Evolutionary conservation across 2,329 filamentous ascomycete species (phyloP).

Genomic region (Pleurostoma richardsiae): DNA sequence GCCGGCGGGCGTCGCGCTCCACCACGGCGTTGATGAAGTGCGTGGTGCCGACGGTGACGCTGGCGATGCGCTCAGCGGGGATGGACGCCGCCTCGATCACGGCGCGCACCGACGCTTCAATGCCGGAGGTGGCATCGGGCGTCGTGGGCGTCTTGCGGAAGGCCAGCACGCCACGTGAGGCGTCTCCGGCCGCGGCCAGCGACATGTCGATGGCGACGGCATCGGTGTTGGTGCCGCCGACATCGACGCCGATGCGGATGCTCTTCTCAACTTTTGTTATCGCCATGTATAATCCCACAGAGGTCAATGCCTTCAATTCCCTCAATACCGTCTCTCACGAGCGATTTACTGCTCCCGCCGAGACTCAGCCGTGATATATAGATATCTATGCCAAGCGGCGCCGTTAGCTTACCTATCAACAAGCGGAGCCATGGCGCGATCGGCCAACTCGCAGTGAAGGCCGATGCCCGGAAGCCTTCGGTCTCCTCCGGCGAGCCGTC

Average conservation of each 20-base stretch:
- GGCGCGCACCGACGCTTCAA: conserved; percentile 8
- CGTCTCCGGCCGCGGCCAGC: conserved; percentile 12
- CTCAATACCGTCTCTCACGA: no score
- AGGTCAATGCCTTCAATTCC: no score
- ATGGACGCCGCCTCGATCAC: conserved; percentile 4
- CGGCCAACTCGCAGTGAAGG: no score
- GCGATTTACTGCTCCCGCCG: no score
- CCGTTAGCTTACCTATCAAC: no score
- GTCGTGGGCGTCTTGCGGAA: conserved; percentile 12
- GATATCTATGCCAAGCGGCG: no score
- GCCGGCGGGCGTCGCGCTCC: conserved; percentile 12
- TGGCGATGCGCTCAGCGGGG: conserved; percentile 2
- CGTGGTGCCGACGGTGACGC: conserved; percentile 14
- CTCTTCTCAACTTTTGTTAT: no score
- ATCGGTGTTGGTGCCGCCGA: conserved; percentile 14
- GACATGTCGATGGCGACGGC: conserved; percentile 16
- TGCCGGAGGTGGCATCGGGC: conserved; percentile 11
- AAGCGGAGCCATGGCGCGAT: no score
- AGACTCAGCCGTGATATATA: no score
- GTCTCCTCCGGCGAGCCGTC: no score
- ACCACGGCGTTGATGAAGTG: conserved; percentile 16
- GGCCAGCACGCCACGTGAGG: conserved; percentile 22
- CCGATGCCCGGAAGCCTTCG: no score
- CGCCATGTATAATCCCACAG: no score
- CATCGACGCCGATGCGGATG: conserved; percentile 6